Conservation (phyloP, 768 basidiomycete genomes). For the Mycena filopes region DNA sequence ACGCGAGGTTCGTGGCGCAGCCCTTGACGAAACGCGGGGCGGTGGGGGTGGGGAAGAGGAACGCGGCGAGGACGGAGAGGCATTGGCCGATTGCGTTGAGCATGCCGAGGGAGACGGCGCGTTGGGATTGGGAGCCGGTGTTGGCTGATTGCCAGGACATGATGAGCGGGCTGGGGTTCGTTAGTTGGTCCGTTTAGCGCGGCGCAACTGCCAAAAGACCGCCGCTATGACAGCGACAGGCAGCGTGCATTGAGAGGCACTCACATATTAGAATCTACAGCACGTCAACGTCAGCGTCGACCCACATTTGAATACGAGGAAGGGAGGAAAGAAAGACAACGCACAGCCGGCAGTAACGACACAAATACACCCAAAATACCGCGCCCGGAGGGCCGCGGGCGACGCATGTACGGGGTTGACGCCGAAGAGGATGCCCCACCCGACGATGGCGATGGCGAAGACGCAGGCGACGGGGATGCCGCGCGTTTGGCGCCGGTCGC, state of each 20-base stretch:
- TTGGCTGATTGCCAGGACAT: slow-evolving; percentile 28
- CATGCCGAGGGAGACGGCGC: slow-evolving; percentile 30
- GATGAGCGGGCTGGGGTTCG: slow-evolving; percentile 14
- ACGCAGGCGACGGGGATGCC: slow-evolving; percentile 19
- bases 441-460: slow-evolving; percentile 20
- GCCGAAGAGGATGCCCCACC: slow-evolving; percentile 22
- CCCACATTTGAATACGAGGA: no score
- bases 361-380: slow-evolving; percentile 26
- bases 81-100: slow-evolving; percentile 28
- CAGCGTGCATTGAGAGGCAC: not conserved
- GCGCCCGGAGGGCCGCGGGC: not conserved
- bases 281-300: no score
- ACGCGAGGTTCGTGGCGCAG: slow-evolving; percentile 25
- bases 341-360: slow-evolving; percentile 22
- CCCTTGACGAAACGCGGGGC: slow-evolving; percentile 21
- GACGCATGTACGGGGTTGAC: slow-evolving; percentile 10
- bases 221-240: no score
- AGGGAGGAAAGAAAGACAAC: not conserved
- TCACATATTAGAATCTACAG: slow-evolving; percentile 17
- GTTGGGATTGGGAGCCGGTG: slow-evolving; percentile 26
- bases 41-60: slow-evolving; percentile 24
- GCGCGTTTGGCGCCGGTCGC: slow-evolving; percentile 20
- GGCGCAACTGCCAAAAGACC: no score
- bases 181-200: no score
- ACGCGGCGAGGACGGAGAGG: slow-evolving; percentile 30